phyloP scores from a whole-genome alignment of 345 rosid species.

The Euclidium syriacum region DNA sequence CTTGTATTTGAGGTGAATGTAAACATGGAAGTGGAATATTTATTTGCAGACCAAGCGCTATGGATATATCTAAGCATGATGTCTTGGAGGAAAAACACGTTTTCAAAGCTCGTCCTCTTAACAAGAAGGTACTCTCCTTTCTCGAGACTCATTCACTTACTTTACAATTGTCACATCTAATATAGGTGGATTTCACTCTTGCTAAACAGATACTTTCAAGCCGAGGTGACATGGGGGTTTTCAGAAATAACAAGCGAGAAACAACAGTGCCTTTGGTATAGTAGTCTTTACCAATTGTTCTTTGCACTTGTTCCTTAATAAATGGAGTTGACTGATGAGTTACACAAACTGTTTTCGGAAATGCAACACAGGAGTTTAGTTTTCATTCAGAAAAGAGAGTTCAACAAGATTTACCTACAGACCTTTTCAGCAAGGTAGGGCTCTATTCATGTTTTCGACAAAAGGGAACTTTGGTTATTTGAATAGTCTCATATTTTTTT shows the following conservation, averaged over 20 bases:
- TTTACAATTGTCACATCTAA: not conserved
- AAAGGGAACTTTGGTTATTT: not conserved
- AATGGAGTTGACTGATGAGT: conserved; percentile 7
- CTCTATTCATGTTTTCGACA: not conserved
- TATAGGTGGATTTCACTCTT: not conserved
- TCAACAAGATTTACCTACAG: conserved; percentile 61
- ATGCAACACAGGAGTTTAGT: conserved; percentile 59
- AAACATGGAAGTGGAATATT: not conserved
- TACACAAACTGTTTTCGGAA: not conserved
- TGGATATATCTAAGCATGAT: conserved; percentile 42
- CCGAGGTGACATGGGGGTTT: conserved; percentile 73
- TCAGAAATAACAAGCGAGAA: conserved; percentile 66
- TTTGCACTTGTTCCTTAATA: not conserved
- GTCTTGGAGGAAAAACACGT: conserved; percentile 28
- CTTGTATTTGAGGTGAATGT: conserved; percentile 4
- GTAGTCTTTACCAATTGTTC: not conserved
- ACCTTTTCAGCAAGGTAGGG: conserved; percentile 85
- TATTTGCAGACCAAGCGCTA: conserved; percentile 37
- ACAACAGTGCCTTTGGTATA: conserved; percentile 72
- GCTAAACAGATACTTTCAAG: conserved; percentile 61
- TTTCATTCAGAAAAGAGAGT: conserved; percentile 55
- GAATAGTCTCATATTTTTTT: not conserved
- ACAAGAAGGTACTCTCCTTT: conserved; percentile 64
- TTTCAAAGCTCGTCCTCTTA: conserved; percentile 75
- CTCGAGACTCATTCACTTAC: not conserved